These are phyloP conservation scores for Xylariales sp. DNA, from an alignment of 2,329 filamentous ascomycete genomes.

Conservation along the genomic window DNA sequence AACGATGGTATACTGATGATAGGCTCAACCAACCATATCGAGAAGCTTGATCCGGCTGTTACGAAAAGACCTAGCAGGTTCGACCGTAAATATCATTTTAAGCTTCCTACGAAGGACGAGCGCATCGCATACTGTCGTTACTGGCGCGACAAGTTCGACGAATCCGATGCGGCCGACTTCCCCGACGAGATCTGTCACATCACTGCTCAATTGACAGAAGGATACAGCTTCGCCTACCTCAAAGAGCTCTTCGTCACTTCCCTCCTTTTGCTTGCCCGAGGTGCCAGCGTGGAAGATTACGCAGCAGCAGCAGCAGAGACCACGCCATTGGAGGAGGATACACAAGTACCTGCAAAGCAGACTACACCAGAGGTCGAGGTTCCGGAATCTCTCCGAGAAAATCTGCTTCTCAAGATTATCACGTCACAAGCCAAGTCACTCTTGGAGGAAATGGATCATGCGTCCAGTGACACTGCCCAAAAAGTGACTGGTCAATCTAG, in stretches of 20 bases:
- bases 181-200: conserved; percentile 48
- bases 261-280: conserved; percentile 32
- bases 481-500: too few species aligned
- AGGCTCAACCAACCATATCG: conserved; percentile 58
- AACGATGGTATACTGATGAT: conserved; percentile 68
- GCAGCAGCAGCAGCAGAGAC: too few species aligned
- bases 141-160: conserved; percentile 51
- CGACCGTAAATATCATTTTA: conserved; percentile 52
- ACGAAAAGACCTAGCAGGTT: conserved; percentile 60
- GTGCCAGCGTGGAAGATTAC: too few species aligned
- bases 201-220: conserved; percentile 54
- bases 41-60: conserved; percentile 60
- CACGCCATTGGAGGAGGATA: too few species aligned
- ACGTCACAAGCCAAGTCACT: too few species aligned
- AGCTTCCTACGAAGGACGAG: conserved; percentile 43
- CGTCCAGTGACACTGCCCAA: too few species aligned
- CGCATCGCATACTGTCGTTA: conserved; percentile 55
- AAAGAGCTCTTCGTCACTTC: conserved; percentile 63
- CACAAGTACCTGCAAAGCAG: too few species aligned
- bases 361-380: too few species aligned
- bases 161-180: conserved; percentile 53
- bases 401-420: too few species aligned
- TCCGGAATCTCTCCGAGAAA: too few species aligned
- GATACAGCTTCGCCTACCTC: conserved; percentile 63
- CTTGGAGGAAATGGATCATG: too few species aligned